Evolutionary conservation across 192 early-diverging fungal species (phyloP), one percentile per base, ranked within the genome.

Genomic region (Backusella liffmaniae): DNA sequence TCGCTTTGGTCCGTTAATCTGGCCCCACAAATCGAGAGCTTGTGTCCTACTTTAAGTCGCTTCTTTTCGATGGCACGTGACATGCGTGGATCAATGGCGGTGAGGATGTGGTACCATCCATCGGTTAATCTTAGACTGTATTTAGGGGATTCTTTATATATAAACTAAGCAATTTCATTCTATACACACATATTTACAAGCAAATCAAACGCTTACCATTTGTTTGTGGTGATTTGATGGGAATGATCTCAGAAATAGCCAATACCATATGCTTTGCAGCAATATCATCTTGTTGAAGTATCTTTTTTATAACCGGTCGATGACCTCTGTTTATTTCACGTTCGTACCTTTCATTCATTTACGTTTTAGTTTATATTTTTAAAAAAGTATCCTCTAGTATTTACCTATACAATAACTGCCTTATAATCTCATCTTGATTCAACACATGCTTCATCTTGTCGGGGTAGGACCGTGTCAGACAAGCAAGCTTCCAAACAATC

Each of bases 401-500:
- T 80, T 72, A 84, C 84, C 86, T 74, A 74, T 84, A 88, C 5
- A 73, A 44, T 5, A 94, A 75, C 68, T 91, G 89, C 15, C 87
- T 67, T 26, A 89, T 9, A 6, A 92, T 86, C 12, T 81, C 76
- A 2, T 35, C 59, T 9, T 79, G 76, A 18, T 56, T 79, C 80
- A 90, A 94, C 70, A 73, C 75, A 10, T 67, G 37, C 2, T 71
- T 36, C 29, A 80, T 68, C 18, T 76, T 32, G 23, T 83, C 23
- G 21, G 90, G 89, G 86, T 83, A 92, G 1, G 80, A 80, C 7
- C 91, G 82, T 18, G 86, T 82, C 59, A 87, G 80, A n/a, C 84
- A 78, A 0, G 92, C 92, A 3, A 93, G 49, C 75, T 92, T 92
- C 92, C 92, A 94, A 4, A 92, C 86, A 73, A 94, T 90, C 79